Conservation (phyloP, 306 rosid genomes). For the Vigna trinervia region DNA sequence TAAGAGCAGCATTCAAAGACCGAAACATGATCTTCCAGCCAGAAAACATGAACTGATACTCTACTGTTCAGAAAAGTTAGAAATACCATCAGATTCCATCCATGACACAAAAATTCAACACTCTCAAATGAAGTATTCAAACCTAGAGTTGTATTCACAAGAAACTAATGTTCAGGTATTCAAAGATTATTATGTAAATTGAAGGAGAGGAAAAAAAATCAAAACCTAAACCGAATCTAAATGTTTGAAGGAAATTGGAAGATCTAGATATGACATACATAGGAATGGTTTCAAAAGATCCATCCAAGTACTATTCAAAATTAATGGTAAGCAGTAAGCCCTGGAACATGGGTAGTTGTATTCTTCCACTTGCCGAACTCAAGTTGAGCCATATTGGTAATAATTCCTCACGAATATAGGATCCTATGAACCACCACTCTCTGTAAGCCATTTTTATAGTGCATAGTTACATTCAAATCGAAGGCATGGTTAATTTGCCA, state of each 20-base stretch:
- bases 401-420: background rate
- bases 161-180: conserved; percentile 14
- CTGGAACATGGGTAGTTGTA: conserved; percentile 8
- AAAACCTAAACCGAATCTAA: background rate
- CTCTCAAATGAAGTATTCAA: background rate
- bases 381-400: background rate
- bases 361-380: background rate
- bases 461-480: conserved; percentile 1
- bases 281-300: background rate
- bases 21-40: background rate
- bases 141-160: background rate
- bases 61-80: background rate
- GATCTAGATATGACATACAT: background rate
- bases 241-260: background rate
- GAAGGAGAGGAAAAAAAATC: background rate
- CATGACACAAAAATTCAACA: background rate
- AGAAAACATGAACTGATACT: background rate
- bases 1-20: background rate
- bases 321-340: conserved; percentile 17
- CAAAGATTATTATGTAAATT: conserved; percentile 10
- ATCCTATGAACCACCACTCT: background rate
- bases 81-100: conserved; percentile 2
- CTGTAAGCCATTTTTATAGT: background rate
- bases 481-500: background rate
- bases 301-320: conserved; percentile 3